Percentiles rank a stretch among this genome's conserved stretches.
phyloP scores from a whole-genome alignment of 768 basidiomycete genomes.

The Coprinopsis sp. region DNA sequence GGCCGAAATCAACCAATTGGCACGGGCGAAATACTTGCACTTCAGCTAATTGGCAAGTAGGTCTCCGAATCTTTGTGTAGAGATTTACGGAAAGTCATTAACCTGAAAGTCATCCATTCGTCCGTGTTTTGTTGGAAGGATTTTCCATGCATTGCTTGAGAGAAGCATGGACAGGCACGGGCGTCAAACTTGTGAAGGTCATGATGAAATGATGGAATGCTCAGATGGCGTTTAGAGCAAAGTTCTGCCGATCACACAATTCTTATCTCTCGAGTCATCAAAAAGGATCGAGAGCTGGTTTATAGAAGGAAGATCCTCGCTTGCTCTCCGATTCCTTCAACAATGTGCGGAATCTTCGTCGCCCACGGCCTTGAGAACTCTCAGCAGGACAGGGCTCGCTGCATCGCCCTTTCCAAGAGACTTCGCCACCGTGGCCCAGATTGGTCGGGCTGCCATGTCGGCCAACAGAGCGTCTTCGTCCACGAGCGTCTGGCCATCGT shows the following conservation, averaged over 20 bases:
- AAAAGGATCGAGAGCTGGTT: background rate
- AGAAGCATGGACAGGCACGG: too few relatives aligned
- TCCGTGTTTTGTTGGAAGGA: too few relatives aligned
- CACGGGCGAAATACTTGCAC: too few relatives aligned
- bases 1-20: too few relatives aligned
- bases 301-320: conserved; percentile 14
- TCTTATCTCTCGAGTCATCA: conserved; percentile 15
- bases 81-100: too few relatives aligned
- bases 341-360: conserved; percentile 92
- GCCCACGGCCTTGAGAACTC: conserved; percentile 78
- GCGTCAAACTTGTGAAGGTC: too few relatives aligned
- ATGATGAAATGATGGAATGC: background rate
- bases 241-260: conserved; percentile 1
- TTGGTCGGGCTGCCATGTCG: conserved; percentile 95
- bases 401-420: conserved; percentile 83
- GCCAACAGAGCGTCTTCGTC: conserved; percentile 74
- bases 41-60: too few relatives aligned
- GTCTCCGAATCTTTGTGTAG: too few relatives aligned
- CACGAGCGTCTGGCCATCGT: conserved; percentile 98
- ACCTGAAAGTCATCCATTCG: too few relatives aligned
- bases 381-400: conserved; percentile 58
- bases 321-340: conserved; percentile 13
- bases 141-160: too few relatives aligned
- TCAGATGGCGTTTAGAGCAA: conserved; percentile 3
- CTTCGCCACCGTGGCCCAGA: conserved; percentile 95